Base-by-base conservation (phyloP, 345 rosid genomes). In the rapeseed (Brassica napus) region DNA sequence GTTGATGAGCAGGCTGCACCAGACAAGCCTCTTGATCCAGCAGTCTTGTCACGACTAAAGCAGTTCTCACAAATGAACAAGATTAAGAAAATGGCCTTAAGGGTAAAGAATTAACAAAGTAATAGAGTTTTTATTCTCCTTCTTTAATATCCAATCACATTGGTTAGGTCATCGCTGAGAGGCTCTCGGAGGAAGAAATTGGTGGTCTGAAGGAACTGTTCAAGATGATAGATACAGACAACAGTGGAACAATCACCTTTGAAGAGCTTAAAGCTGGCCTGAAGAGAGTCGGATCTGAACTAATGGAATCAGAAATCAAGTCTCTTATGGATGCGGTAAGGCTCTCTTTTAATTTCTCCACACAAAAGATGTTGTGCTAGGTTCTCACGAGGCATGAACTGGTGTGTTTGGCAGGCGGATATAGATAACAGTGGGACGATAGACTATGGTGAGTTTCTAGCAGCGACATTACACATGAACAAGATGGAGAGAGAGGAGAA, bases 41-140 rank as follows among this genome's bases (percentile, higher is more conserved):
- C 99, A 26, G 99, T 95, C 11, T 82, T 95, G 83, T 83, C 97
- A 11, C 96, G 99, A 34, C 77, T 95, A 78, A 95, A 95, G 86
- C 90, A 95, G 82, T 95, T 95, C 82, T 91, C 95, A 0, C 98
- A 94, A 8, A 93, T 93, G 99, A 90, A 95, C 79, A 95, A 92
- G 77, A 93, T 95, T 34, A 94, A 95, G 83, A 93, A 95, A 89
- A 93, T 95, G 98, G 99, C 99, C 73, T 75, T 95, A 77, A 88
- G 92, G 69, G 98, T 92, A 92, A 77, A 77, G 24, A 54, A n/a
- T n/a, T 52, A n/a, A n/a, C 91, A 32, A 8, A 47, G 31, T 23
- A 28, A 11, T n/a, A 0, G 9, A 1, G 18, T 2, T 63, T 0
- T 21, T 21, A 0, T 2, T 16, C 31, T 18, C 65, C 21, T 16